Evolutionary conservation across 768 basidiomycete genomes (phyloP).

Genomic region (Stropharia rugosoannulata): DNA sequence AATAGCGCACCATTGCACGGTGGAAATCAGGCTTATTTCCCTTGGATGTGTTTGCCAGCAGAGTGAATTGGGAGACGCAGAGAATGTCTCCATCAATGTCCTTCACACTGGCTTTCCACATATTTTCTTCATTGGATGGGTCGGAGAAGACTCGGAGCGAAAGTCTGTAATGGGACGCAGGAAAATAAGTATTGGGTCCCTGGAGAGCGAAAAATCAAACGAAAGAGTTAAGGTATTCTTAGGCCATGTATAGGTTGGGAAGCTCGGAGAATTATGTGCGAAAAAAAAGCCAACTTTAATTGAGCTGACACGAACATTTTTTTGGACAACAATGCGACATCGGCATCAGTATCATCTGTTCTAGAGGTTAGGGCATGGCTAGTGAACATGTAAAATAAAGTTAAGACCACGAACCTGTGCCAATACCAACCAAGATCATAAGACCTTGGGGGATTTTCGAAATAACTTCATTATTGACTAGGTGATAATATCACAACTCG

Average conservation of each 20-base stretch:
- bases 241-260: conserved; percentile 4
- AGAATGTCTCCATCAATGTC: conserved; percentile 90
- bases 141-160: conserved; percentile 74
- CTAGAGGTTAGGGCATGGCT: conserved; percentile 19
- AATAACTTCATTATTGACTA: conserved; percentile 79
- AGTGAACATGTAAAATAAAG: neutral
- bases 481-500: neutral
- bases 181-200: conserved; percentile 5
- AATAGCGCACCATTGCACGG: conserved; percentile 74
- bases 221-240: conserved; percentile 6
- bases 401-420: conserved; percentile 53
- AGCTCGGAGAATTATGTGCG: conserved; percentile 13
- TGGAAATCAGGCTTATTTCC: conserved; percentile 94
- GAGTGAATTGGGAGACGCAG: conserved; percentile 93
- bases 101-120: conserved; percentile 89
- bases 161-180: conserved; percentile 43
- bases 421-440: conserved; percentile 90
- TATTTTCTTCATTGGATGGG: conserved; percentile 46
- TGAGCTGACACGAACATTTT: conserved; percentile 65
- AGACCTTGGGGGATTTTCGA: conserved; percentile 83
- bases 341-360: conserved; percentile 77
- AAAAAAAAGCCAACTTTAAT: conserved; percentile 13
- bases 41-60: conserved; percentile 84
- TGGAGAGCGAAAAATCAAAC: conserved; percentile 2
- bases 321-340: conserved; percentile 70